phyloP scores from a whole-genome alignment of 2,329 filamentous ascomycete genomes.

The Alternaria infectoria region DNA sequence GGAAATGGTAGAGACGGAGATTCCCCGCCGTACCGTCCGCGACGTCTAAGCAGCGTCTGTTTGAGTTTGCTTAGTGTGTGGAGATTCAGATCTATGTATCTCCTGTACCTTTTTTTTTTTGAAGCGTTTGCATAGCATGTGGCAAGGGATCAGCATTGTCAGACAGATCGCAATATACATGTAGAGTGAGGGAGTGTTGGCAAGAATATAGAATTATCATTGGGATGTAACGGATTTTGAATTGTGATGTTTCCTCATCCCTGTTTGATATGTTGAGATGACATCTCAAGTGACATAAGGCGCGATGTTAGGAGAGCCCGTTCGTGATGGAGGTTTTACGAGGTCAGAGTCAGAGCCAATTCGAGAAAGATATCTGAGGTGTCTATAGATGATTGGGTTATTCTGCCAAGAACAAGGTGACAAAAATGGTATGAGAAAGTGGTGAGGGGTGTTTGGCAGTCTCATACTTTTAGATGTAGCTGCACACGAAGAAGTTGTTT shows the following conservation, averaged over 20 bases:
- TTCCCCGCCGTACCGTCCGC: slow-evolving; percentile 32
- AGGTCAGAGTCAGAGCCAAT: too few species aligned
- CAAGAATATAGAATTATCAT: neutral
- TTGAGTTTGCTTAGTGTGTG: neutral
- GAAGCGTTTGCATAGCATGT: slow-evolving; percentile 9
- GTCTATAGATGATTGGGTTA: too few species aligned
- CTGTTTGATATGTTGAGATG: too few species aligned
- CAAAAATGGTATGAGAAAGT: too few species aligned
- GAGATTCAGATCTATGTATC: neutral
- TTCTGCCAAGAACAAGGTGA: too few species aligned
- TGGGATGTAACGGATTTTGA: neutral
- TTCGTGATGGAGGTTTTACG: neutral
- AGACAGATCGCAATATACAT: neutral
- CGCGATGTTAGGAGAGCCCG: neutral
- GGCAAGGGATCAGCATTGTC: neutral
- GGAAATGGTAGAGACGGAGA: slow-evolving; percentile 83
- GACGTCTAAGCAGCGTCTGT: slow-evolving; percentile 19
- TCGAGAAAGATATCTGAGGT: too few species aligned
- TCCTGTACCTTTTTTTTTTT: neutral
- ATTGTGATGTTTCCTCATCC: neutral
- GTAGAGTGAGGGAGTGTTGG: neutral
- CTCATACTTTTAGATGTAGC: too few species aligned
- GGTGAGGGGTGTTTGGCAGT: too few species aligned
- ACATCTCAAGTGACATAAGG: too few species aligned
- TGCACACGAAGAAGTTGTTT: too few species aligned